phyloP scores from a whole-genome alignment of 768 basidiomycete species.

The Scleroderma bovista region DNA sequence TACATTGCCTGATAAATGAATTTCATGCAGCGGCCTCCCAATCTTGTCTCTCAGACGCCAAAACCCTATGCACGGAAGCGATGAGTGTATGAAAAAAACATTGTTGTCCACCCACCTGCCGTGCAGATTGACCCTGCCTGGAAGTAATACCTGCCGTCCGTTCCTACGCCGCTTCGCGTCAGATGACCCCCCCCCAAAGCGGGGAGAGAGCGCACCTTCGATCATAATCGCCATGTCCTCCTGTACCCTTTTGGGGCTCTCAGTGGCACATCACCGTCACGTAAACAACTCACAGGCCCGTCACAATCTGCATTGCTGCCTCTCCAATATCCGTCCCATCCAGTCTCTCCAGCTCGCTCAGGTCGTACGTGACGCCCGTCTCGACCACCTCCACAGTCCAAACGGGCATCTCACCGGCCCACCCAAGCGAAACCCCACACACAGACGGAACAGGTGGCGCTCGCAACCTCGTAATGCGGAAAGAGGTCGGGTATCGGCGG shows the following conservation, averaged over 20 bases:
- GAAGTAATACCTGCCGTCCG: constrained; percentile 67
- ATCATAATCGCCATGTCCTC: constrained; percentile 58
- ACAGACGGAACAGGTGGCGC: constrained; percentile 10
- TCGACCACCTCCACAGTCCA: constrained; percentile 47
- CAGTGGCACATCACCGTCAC: constrained; percentile 4
- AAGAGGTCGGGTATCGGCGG: constrained; percentile 55
- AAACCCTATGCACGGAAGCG: constrained; percentile 42
- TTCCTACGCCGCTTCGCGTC: constrained; percentile 34
- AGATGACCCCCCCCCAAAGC: constrained; percentile 8
- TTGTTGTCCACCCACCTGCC: constrained; percentile 39
- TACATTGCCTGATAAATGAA: constrained; percentile 65
- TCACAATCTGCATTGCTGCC: constrained; percentile 56
- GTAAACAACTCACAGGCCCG: constrained; percentile 46
- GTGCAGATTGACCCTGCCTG: constrained; percentile 68
- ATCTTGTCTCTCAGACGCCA: constrained; percentile 78
- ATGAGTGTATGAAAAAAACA: neutral
- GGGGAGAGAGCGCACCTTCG: constrained; percentile 35
- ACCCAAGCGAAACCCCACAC: constrained; percentile 26
- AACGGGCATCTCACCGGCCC: constrained; percentile 44
- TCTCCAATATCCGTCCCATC: constrained; percentile 28
- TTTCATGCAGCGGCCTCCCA: constrained; percentile 65
- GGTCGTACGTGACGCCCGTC: constrained; percentile 41
- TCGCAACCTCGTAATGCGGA: constrained; percentile 39
- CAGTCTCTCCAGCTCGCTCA: constrained; percentile 31
- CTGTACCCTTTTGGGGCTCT: constrained; percentile 36